Evolutionary conservation across 208 protist species (phyloP), one percentile per base, ranked within the genome.

Genomic region (Trypanosomatidae sp.): DNA sequence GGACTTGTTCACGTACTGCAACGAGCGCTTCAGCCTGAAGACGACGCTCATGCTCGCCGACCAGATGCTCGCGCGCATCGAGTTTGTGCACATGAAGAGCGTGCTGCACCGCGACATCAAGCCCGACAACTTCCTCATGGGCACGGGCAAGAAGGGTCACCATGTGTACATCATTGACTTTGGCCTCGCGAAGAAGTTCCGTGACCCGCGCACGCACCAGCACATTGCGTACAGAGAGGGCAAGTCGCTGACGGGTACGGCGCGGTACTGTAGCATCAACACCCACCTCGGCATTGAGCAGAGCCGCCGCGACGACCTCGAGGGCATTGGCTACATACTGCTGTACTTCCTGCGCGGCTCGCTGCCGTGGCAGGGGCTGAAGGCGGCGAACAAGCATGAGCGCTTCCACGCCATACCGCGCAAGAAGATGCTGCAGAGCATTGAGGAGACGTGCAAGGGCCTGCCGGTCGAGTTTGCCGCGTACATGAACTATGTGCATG

Each of bases 161-260:
- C 71, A 86, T 37, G 78, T 97, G 11, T 92, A 94, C 60, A 66
- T 97, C n/a, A 97, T 99, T 57, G 97, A 99, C 72, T 98, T 98
- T 79, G 97, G 97, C 20, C 74, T 99, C n/a, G 86, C 96, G 21
- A 99, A 99, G 70, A 89, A 85, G 51, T 99, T 98, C 65, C 66
- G 94, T 42, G 96, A 99, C 55, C 74, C 92, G 13, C 82, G 83
- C 42, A 98, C 95, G 11, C 84, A 97, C 52, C 57, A 91, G 54
- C 98, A 99, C 71, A 99, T 99, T 28, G 95, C 96, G 0, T 99
- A 99, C 62, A 77, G 91, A 30, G 96, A 99, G 49, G 85, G 98
- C 52, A 99, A 99, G 75, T 96, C 82, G 46, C 66, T 99, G 3
- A 99, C 96, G 13, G 98, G 98, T 30, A 99, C 98, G 6, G 96